A percentile compares a stretch with the other conserved stretches of the same genome.
Conservation (phyloP, 164 flowering plant genomes). For the Protea cynaroides region DNA sequence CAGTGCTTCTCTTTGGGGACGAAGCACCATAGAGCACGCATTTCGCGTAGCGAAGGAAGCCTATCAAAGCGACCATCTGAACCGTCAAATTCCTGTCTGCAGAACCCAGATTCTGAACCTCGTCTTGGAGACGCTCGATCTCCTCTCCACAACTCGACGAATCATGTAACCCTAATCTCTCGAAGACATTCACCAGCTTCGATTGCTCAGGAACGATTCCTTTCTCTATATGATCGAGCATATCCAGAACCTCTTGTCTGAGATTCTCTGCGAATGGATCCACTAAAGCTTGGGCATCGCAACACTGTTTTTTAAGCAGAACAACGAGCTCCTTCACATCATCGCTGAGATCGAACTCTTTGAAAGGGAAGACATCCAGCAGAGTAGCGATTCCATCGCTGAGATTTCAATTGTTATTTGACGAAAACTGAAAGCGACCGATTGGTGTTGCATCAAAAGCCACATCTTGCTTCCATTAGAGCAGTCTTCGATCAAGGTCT, state of each 20-base stretch:
- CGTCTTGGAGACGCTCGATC: constrained; percentile 64
- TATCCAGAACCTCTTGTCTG: constrained; percentile 26
- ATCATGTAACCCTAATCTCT: constrained; percentile 32
- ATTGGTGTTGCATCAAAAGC: constrained; percentile 43
- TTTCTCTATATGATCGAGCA: constrained; percentile 48
- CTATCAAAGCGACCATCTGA: constrained; percentile 45
- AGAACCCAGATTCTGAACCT: constrained; percentile 42
- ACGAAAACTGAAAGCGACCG: constrained; percentile 43
- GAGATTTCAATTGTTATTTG: constrained; percentile 54
- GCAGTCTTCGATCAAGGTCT: constrained; percentile 49
- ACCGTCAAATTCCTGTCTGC: constrained; percentile 30
- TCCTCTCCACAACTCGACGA: constrained; percentile 53
- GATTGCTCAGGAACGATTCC: constrained; percentile 54
- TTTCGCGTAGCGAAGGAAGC: constrained; percentile 65
- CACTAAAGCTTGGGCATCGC: constrained; percentile 16
- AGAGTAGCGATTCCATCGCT: too few species aligned
- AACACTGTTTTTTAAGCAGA: constrained; percentile 51
- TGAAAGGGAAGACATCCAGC: constrained; percentile 57
- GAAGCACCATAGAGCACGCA: constrained; percentile 68
- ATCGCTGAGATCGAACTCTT: constrained; percentile 34
- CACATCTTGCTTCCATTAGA: constrained; percentile 47
- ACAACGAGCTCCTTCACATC: constrained; percentile 57
- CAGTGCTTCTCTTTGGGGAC: constrained; percentile 17
- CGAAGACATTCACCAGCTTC: constrained; percentile 32
- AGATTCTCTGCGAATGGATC: constrained; percentile 38